Conservation (phyloP, 2,329 filamentous ascomycete genomes). For the Massarina eburnea region DNA sequence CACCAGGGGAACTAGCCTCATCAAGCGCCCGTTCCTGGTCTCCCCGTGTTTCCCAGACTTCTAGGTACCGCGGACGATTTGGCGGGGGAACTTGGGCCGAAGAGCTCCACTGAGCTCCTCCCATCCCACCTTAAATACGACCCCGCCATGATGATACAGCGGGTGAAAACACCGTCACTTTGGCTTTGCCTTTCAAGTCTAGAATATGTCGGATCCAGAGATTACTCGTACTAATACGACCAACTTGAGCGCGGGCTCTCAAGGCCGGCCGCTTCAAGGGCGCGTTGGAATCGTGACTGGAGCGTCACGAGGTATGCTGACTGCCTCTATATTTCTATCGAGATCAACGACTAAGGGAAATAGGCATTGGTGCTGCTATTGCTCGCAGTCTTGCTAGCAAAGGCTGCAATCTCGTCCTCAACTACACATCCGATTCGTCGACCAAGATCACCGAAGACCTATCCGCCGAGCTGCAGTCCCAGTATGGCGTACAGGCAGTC, state of each 20-base stretch:
- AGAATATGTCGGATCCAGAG: slow-evolving; percentile 43
- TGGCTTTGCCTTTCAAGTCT: neutral
- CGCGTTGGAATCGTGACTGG: slow-evolving; percentile 81
- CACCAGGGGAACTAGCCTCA: neutral
- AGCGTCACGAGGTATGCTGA: slow-evolving; percentile 71
- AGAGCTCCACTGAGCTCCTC: slow-evolving; percentile 19
- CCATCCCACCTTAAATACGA: slow-evolving; percentile 13
- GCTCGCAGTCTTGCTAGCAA: slow-evolving; percentile 73
- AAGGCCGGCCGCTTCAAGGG: slow-evolving; percentile 57
- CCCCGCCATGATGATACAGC: slow-evolving; percentile 20
- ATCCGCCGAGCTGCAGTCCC: slow-evolving; percentile 56
- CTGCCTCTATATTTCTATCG: neutral
- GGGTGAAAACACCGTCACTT: neutral
- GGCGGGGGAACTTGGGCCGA: slow-evolving; percentile 17
- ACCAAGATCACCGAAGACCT: slow-evolving; percentile 54
- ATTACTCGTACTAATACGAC: slow-evolving; percentile 42
- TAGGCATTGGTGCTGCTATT: slow-evolving; percentile 72
- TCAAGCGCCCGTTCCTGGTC: neutral
- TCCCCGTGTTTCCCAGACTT: slow-evolving; percentile 1
- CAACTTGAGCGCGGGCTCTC: slow-evolving; percentile 37
- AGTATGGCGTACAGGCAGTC: slow-evolving; percentile 62
- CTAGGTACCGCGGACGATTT: slow-evolving; percentile 12
- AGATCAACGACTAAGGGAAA: no score
- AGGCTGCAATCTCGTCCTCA: slow-evolving; percentile 68
- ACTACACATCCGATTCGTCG: slow-evolving; percentile 69